These are phyloP conservation scores for Linum usitatissimum DNA, from an alignment of 345 rosid species.

Conservation along the genomic window DNA sequence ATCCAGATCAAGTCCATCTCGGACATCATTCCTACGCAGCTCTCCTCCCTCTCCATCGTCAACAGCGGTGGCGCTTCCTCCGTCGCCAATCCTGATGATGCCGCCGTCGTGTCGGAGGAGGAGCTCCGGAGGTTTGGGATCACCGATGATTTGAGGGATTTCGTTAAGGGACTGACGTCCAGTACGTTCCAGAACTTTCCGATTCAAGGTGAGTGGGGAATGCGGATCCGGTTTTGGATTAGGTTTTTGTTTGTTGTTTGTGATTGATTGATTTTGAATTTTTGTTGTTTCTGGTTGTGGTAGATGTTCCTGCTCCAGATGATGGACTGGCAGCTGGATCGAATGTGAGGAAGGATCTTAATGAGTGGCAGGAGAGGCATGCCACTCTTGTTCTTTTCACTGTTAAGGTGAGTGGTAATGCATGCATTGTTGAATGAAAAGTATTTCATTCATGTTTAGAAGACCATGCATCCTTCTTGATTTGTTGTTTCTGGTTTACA, in stretches of 20 bases:
- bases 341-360: conserved; percentile 81
- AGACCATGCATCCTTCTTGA: background rate
- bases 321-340: conserved; percentile 34
- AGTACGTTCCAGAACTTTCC: conserved; percentile 79
- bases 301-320: conserved; percentile 37
- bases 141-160: conserved; percentile 75
- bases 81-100: conserved; percentile 7
- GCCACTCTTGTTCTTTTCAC: conserved; percentile 84
- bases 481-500: too few relatives aligned
- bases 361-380: conserved; percentile 93
- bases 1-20: conserved; percentile 68
- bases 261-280: background rate
- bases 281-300: conserved; percentile 22
- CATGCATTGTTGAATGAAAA: too few relatives aligned
- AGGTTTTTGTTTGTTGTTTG: background rate
- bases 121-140: conserved; percentile 65
- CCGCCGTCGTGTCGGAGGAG: conserved; percentile 25
- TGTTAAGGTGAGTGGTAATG: conserved; percentile 46
- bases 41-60: conserved; percentile 37
- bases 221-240: background rate
- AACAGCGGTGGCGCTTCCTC: conserved; percentile 13
- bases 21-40: conserved; percentile 56
- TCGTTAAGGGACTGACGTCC: conserved; percentile 67
- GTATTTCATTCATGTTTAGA: background rate
- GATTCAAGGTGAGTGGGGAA: conserved; percentile 35